Base-by-base conservation (phyloP, 1,284 basidiomycete species). In the Phenoliferia sp. region DNA sequence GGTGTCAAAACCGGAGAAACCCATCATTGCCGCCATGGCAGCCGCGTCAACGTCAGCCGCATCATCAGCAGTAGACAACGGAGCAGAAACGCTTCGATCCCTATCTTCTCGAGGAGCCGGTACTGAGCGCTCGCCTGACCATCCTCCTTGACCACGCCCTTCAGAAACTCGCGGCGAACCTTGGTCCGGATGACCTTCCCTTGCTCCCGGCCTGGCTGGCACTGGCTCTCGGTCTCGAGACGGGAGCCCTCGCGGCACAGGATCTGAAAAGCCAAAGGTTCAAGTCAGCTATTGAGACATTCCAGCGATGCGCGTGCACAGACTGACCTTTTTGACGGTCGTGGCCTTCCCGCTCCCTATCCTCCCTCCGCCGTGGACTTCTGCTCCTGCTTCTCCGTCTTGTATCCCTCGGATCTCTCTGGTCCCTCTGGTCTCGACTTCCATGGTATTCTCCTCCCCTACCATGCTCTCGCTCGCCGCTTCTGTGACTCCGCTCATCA, bases 1-100 rank as follows among this genome's bases (percentile, higher is more conserved):
- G 0, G 87, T 85, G 9, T 89, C 92, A 77, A 98, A 98, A 1
- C 92, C 91, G 59, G 82, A 79, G 76, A 98, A 83, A 56, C 94
- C 94, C 90, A 98, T 94, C 85, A 88, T 86, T 33, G 88, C 85
- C 82, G 89, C 90, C 89, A 97, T 93, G 59, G 85, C 87, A 55
- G 84, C 84, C 39, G 92, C 79, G 52, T 81, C 80, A 39, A 80
- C 80, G 44, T 80, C 90, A 65, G 89, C 88, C 33, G 85, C 87
- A 64, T 87, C 85, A 33, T 81, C 83, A n/a, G 78, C 82, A 54
- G 56, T 70, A 3, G 34, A 50, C 26, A 58, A n/a, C 55, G 62
- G 32, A n/a, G 60, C 54, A 10, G 54, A 56, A 16, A 56, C n/a
- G 54, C 31, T 17, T 6, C 59, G 26, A 19, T 61, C 29, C 19